phyloP scores from a whole-genome alignment of 2,329 filamentous ascomycete genomes.

The Lecanosticta acicola region DNA sequence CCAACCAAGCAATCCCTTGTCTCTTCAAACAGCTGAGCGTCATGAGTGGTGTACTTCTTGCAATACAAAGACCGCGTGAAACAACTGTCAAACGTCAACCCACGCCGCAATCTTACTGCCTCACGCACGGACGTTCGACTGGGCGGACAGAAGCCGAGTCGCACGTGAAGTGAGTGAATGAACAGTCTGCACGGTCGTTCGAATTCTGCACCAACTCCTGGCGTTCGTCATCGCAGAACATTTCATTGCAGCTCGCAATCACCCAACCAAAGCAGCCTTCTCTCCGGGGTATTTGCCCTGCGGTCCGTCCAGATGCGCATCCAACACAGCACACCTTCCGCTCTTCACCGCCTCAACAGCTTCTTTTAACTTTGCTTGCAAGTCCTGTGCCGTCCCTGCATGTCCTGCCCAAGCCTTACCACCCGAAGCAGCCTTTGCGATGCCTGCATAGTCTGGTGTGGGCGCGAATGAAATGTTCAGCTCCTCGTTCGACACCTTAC shows the following conservation, averaged over 20 bases:
- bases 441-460: slow-evolving; percentile 61
- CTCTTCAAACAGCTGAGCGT: neutral
- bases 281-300: slow-evolving; percentile 48
- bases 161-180: neutral
- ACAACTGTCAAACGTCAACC: neutral
- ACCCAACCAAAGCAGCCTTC: slow-evolving; percentile 24
- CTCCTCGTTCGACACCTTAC: slow-evolving; percentile 57
- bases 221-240: too few relatives aligned
- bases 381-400: slow-evolving; percentile 52
- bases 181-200: too few relatives aligned
- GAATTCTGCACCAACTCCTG: too few relatives aligned
- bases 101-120: neutral
- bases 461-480: slow-evolving; percentile 63
- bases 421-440: slow-evolving; percentile 60
- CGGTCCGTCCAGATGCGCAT: slow-evolving; percentile 54
- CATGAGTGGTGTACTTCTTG: neutral
- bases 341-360: slow-evolving; percentile 55
- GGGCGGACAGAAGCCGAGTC: neutral
- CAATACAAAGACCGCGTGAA: neutral
- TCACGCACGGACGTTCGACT: neutral
- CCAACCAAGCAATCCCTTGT: slow-evolving; percentile 3
- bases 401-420: slow-evolving; percentile 57
- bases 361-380: slow-evolving; percentile 49
- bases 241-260: too few relatives aligned
- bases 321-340: slow-evolving; percentile 57